Base-by-base conservation (phyloP, 192 early-diverging fungal species). In the Coemansia sp. region DNA sequence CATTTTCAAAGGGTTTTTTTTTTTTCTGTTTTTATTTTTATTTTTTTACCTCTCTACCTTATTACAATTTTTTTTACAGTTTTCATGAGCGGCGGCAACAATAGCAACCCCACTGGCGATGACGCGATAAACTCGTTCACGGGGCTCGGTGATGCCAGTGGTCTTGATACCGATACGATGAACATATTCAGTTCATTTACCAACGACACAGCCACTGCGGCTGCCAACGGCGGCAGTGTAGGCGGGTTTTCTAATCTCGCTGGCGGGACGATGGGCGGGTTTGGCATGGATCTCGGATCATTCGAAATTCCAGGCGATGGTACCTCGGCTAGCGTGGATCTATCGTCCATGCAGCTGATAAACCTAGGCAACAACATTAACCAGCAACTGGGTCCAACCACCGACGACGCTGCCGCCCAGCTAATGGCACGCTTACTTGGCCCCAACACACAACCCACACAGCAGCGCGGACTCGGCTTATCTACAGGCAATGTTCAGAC, bases 261-360 rank as follows among this genome's bases (percentile, higher is more conserved):
- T 2, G 62, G 59, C 28, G 69, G 62, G 44, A 67, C 72, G 33
- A 47, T 81, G 39, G 67, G 67, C 38, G 74, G 74, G 17, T 73
- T 81, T 61, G 74, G 74, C 43, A 67, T 81, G 32, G 74, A 76
- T 17, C 47, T 81, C 26, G 58, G 57, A 11, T 14, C 78, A 8
- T 65, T 81, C 10, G 78, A 76, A 13, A 16, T 81, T 59, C 38
- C 47, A 35, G 44, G 68, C 0, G 38, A 47, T 46, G 19, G 32
- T 9, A 52, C 7, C 21, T 42, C 35, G 1, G 58, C 30, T 44
- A 50, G 61, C 4, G 67, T 76, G 50, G 78, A 81, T 21, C 59
- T 81, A 5, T 76, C 78, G 40, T 72, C 74, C 1, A 81, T 81
- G 19, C 78, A 75, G 47, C 66, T 80, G 42, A 68, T 80, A 63